Conservation (phyloP, 352 stramenopile genomes). For the Pythium phragmiticola region DNA sequence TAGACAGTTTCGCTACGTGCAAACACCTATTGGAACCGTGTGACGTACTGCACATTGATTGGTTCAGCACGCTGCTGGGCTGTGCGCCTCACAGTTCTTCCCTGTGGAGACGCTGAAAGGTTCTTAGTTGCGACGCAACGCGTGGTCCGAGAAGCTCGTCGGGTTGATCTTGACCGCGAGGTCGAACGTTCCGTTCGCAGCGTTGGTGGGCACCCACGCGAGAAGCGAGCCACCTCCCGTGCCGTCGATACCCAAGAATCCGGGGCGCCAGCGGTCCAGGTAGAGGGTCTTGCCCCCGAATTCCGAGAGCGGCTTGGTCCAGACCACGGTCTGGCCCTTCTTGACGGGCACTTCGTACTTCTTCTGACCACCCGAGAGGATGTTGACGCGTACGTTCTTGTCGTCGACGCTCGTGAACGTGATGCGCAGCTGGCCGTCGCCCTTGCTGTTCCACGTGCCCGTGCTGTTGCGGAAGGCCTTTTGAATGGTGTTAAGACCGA, state of each 20-base stretch:
- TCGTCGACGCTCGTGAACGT: constrained; percentile 46
- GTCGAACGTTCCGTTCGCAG: constrained; percentile 45
- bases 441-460: constrained; percentile 42
- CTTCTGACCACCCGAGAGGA: constrained; percentile 48
- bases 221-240: constrained; percentile 64
- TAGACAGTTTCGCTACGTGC: no score
- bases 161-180: constrained; percentile 39
- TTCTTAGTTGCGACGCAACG: not conserved
- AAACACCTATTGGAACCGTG: no score
- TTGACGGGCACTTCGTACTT: constrained; percentile 40
- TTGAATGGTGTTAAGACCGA: constrained; percentile 40
- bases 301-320: constrained; percentile 35
- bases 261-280: constrained; percentile 68
- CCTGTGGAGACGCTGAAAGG: no score
- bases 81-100: no score
- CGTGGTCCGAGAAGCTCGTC: not conserved
- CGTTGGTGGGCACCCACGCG: constrained; percentile 48
- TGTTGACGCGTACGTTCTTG: constrained; percentile 52
- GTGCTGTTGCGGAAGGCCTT: constrained; percentile 42
- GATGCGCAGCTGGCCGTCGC: constrained; percentile 41
- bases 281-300: constrained; percentile 65
- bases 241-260: constrained; percentile 51
- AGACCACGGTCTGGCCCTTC: constrained; percentile 36
- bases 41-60: no score
- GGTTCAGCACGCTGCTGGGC: no score